phyloP scores from a whole-genome alignment of 306 rosid species.

The Psophocarpus tetragonolobus region DNA sequence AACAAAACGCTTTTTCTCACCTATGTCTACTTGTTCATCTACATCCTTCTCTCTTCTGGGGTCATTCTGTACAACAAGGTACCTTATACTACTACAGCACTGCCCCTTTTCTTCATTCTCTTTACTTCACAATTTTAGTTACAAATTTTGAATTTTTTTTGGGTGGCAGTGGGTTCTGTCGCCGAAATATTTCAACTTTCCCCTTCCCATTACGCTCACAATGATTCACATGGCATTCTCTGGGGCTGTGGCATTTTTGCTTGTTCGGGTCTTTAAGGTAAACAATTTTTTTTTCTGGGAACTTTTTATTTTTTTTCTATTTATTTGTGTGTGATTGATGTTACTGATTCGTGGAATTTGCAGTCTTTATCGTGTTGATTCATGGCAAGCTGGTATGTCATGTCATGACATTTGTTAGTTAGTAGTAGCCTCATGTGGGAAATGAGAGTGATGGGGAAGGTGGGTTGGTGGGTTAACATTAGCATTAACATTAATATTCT shows the following conservation, averaged over 20 bases:
- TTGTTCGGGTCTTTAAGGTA: conserved; percentile 95
- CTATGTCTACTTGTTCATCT: conserved; percentile 77
- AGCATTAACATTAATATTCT: not conserved
- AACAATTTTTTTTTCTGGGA: not conserved
- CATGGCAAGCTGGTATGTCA: not conserved
- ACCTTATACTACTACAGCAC: too few relatives aligned
- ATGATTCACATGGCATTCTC: conserved; percentile 98
- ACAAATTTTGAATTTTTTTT: not conserved
- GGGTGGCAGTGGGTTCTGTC: conserved; percentile 93
- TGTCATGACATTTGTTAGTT: not conserved
- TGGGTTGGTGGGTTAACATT: not conserved
- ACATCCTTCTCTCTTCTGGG: conserved; percentile 87
- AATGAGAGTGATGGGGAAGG: conserved; percentile 10
- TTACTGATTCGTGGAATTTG: not conserved
- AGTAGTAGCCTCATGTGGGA: not conserved
- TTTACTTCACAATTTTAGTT: too few relatives aligned
- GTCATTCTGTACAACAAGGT: conserved; percentile 98
- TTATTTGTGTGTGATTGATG: not conserved
- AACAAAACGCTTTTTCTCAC: conserved; percentile 76
- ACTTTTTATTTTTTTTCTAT: not conserved
- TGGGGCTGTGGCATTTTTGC: conserved; percentile 83
- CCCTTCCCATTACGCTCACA: conserved; percentile 89
- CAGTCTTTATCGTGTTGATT: not conserved
- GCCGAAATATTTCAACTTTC: conserved; percentile 90
- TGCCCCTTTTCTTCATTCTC: too few relatives aligned